phyloP scores from a whole-genome alignment of 139 green algal species.

The Closterium sp. region DNA sequence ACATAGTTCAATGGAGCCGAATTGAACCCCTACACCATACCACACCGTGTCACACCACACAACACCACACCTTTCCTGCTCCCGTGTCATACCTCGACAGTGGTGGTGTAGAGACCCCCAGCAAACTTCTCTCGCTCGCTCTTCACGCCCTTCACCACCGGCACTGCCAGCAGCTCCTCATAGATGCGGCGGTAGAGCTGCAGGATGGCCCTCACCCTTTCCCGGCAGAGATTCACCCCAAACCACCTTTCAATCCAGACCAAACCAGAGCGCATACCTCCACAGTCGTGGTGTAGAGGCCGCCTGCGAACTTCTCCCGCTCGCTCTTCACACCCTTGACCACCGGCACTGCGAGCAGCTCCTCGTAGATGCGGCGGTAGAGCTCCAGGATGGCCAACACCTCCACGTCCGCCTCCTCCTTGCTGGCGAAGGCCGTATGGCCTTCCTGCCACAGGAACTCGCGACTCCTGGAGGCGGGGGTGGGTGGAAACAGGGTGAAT shows the following conservation, averaged over 20 bases:
- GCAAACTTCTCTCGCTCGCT: constrained; percentile 97
- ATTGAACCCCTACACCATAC: too few species aligned
- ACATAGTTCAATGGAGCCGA: too few species aligned
- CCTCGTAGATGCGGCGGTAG: constrained; percentile 88
- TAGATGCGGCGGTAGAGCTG: constrained; percentile 90
- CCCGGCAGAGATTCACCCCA: too few species aligned
- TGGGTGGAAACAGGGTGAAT: too few species aligned
- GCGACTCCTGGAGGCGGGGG: too few species aligned
- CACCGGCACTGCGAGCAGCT: constrained; percentile 93
- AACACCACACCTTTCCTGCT: too few species aligned
- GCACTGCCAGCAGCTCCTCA: constrained; percentile 92
- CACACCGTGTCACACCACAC: not conserved
- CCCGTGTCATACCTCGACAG: not conserved
- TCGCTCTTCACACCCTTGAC: constrained; percentile 83
- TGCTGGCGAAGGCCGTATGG: constrained; percentile 86
- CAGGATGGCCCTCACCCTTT: constrained; percentile 88
- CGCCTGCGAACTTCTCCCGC: constrained; percentile 98
- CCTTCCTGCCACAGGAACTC: constrained; percentile 97
- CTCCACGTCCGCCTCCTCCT: too few species aligned
- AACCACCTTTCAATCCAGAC: too few species aligned
- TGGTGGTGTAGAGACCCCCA: constrained; percentile 84
- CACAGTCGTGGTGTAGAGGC: constrained; percentile 77
- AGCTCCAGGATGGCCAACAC: constrained; percentile 90
- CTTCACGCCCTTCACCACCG: constrained; percentile 88
- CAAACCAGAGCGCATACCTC: not conserved